A percentile compares a stretch with the other conserved stretches of the same genome.
Conservation (phyloP, 2,329 filamentous ascomycete species). For the Paecilomyces fulvus region DNA sequence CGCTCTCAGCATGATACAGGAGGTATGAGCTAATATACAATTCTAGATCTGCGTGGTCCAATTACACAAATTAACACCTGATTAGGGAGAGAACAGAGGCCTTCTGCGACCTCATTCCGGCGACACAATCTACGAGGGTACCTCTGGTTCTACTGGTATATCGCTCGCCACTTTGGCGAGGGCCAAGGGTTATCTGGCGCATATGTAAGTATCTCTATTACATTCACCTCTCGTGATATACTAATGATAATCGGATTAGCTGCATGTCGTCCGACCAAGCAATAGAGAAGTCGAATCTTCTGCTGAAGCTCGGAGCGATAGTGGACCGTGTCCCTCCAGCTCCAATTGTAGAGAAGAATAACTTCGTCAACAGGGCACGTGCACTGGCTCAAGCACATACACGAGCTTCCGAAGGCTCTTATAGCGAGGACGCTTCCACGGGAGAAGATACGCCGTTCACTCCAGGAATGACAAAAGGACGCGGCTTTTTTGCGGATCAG, state of each 20-base stretch:
- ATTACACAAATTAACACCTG: conserved; percentile 3
- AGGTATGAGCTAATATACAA: conserved; percentile 28
- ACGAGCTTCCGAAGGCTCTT: conserved; percentile 12
- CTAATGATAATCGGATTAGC: conserved; percentile 21
- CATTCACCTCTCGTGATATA: neutral
- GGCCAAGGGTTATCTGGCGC: conserved; percentile 79
- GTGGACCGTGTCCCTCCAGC: conserved; percentile 87
- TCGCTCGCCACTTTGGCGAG: conserved; percentile 83
- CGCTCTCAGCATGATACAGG: conserved; percentile 76
- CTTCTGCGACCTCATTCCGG: conserved; percentile 69
- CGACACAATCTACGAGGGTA: conserved; percentile 96
- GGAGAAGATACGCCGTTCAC: conserved; percentile 12
- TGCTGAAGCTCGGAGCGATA: conserved; percentile 81
- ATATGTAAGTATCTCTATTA: conserved; percentile 53
- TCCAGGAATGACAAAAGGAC: conserved; percentile 46
- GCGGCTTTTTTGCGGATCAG: conserved; percentile 90
- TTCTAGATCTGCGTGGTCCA: neutral
- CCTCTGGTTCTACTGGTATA: conserved; percentile 92
- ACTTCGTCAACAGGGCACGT: conserved; percentile 90
- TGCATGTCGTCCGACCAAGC: conserved; percentile 95
- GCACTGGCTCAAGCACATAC: conserved; percentile 69
- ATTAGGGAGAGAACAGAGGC: conserved; percentile 65
- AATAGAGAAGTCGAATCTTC: conserved; percentile 77
- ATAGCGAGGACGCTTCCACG: conserved; percentile 6
- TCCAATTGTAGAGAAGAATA: conserved; percentile 83